phyloP scores from a whole-genome alignment of 1,284 basidiomycete species.

The Testicularia cyperi region DNA sequence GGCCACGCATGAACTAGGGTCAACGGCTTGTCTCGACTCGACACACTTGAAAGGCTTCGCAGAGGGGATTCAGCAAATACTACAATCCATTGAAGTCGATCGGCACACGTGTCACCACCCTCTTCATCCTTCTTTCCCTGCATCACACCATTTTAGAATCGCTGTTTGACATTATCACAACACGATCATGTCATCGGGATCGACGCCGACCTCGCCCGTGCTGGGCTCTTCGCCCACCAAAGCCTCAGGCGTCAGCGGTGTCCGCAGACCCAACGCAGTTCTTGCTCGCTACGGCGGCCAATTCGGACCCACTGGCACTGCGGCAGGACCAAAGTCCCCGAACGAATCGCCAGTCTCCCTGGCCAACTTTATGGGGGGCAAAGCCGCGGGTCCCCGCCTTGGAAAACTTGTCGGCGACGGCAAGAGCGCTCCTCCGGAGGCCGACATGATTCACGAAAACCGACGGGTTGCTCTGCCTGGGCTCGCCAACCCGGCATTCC shows the following conservation, averaged over 20 bases:
- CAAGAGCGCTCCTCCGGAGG: conserved; percentile 49
- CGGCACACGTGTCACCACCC: too few relatives aligned
- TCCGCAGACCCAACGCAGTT: conserved; percentile 41
- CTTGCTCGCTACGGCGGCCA: conserved; percentile 54
- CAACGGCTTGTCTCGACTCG: too few relatives aligned
- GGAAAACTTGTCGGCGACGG: conserved; percentile 55
- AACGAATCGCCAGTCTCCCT: conserved; percentile 49
- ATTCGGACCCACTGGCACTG: conserved; percentile 56
- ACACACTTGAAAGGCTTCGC: too few relatives aligned
- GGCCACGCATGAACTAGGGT: too few relatives aligned
- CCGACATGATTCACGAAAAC: conserved; percentile 41
- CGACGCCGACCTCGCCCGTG: conserved; percentile 17
- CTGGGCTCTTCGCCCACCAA: conserved; percentile 28
- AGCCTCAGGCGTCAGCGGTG: conserved; percentile 20
- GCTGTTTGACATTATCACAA: too few relatives aligned
- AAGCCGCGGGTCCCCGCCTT: conserved; percentile 50
- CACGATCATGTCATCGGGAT: too few relatives aligned
- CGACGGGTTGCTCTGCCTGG: conserved; percentile 40
- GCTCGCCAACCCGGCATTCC: conserved; percentile 17
- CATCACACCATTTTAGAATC: too few relatives aligned
- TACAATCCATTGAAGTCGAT: too few relatives aligned
- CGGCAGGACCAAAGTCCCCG: conserved; percentile 24
- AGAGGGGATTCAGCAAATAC: too few relatives aligned
- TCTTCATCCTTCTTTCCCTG: too few relatives aligned
- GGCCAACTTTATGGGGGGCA: conserved; percentile 58